Evolutionary conservation across 495 filamentous ascomycete genomes (phyloP).

Genomic region (Penicillium canescens): DNA sequence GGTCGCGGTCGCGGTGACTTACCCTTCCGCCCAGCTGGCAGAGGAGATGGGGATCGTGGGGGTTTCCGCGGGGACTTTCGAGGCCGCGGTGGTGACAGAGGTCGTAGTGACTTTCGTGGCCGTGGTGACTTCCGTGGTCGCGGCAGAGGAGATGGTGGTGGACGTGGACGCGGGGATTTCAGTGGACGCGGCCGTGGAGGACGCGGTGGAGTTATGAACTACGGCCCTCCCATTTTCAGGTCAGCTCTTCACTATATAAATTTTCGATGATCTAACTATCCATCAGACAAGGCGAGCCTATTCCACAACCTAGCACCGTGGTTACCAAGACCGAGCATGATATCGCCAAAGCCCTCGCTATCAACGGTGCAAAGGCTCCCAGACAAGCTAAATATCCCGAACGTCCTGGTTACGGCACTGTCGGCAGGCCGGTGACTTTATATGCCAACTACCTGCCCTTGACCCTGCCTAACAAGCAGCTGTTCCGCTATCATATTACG

Average conservation of each 20-base stretch:
- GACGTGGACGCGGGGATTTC: slow-evolving; percentile 10
- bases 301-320: slow-evolving; percentile 19
- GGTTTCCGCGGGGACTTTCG: slow-evolving; percentile 7
- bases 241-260: slow-evolving; percentile 1
- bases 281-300: slow-evolving; percentile 20
- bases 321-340: slow-evolving; percentile 35
- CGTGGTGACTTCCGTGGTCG: slow-evolving; percentile 14
- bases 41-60: background rate
- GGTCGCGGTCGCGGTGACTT: slow-evolving; percentile 18
- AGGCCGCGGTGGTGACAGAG: slow-evolving; percentile 3
- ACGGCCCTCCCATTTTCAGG: slow-evolving; percentile 32
- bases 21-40: too few relatives aligned
- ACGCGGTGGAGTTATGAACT: slow-evolving; percentile 8
- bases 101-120: slow-evolving; percentile 19
- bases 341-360: slow-evolving; percentile 24
- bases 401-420: slow-evolving; percentile 61
- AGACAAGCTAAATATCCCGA: slow-evolving; percentile 25
- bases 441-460: slow-evolving; percentile 68
- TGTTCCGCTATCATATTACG: slow-evolving; percentile 40
- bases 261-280: background rate
- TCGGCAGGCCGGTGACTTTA: slow-evolving; percentile 49
- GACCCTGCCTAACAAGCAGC: slow-evolving; percentile 31
- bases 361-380: slow-evolving; percentile 14
- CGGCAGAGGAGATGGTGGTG: slow-evolving; percentile 15
- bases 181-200: slow-evolving; percentile 13